A percentile compares a stretch with the other conserved stretches of the same genome.
Evolutionary conservation across 1,284 basidiomycete species (phyloP).

Genomic region (Leucocoprinus gongylophorus): DNA sequence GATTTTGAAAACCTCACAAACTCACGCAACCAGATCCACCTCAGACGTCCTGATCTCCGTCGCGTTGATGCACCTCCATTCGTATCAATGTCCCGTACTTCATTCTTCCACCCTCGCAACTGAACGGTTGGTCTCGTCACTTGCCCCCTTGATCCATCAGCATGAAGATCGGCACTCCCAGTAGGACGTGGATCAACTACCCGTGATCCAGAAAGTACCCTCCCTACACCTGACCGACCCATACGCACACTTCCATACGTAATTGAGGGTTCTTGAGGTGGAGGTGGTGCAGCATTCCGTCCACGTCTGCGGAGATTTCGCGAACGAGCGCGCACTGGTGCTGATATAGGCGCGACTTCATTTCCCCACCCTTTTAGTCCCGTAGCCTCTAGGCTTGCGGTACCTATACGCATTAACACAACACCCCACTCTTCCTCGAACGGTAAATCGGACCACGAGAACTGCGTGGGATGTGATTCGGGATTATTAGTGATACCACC

Average conservation of each 20-base stretch:
- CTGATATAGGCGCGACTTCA: conserved; percentile 53
- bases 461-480: conserved; percentile 12
- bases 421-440: conserved; percentile 71
- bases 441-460: conserved; percentile 21
- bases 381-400: conserved; percentile 67
- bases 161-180: neutral
- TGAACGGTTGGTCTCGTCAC: conserved; percentile 12
- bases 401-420: conserved; percentile 60
- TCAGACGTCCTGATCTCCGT: conserved; percentile 9
- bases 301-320: conserved; percentile 1
- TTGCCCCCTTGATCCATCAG: neutral
- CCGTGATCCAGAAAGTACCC: conserved; percentile 17
- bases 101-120: conserved; percentile 40
- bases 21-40: conserved; percentile 41
- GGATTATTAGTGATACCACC: conserved; percentile 9
- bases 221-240: conserved; percentile 33
- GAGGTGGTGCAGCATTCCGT: neutral
- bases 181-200: neutral
- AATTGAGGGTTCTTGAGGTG: neutral
- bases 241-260: conserved; percentile 27
- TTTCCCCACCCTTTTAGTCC: conserved; percentile 65
- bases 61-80: conserved; percentile 16
- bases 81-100: conserved; percentile 40
- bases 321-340: conserved; percentile 17
- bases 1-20: conserved; percentile 37